Conservation (phyloP, 129 eudicot genomes). For the Saposhnikovia divaricata region DNA sequence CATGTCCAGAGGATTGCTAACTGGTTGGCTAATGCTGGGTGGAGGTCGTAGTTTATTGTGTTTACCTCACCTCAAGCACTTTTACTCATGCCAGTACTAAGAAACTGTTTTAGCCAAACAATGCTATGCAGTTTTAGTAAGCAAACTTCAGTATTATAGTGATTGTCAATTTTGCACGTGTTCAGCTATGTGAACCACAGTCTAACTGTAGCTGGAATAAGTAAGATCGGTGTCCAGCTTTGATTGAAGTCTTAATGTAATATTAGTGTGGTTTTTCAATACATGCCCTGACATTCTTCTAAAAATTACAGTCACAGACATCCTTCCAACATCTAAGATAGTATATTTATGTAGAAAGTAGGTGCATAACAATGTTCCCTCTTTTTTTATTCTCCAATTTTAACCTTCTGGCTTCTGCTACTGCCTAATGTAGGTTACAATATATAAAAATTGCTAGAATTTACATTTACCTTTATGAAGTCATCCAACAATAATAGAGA, state of each 20-base stretch:
- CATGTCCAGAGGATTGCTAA: neutral
- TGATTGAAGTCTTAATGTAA: neutral
- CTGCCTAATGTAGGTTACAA: neutral
- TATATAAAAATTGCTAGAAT: neutral
- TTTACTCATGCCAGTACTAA: neutral
- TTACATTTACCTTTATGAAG: constrained; percentile 61
- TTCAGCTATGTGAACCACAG: neutral
- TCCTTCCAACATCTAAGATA: neutral
- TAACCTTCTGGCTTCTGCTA: neutral
- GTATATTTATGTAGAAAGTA: neutral
- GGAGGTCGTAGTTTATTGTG: neutral
- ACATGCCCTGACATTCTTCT: neutral
- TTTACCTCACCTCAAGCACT: neutral
- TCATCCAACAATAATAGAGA: constrained; percentile 58
- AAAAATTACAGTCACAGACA: neutral
- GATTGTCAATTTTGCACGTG: neutral
- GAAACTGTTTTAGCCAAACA: neutral
- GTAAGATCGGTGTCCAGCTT: neutral
- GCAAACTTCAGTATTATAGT: neutral
- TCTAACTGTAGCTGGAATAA: neutral
- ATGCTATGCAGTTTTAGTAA: neutral
- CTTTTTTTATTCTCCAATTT: neutral
- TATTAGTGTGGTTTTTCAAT: neutral
- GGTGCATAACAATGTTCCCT: neutral
- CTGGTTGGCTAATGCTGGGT: neutral